Conservation (phyloP, 352 stramenopile species). For the Phytophthora aleatoria region DNA sequence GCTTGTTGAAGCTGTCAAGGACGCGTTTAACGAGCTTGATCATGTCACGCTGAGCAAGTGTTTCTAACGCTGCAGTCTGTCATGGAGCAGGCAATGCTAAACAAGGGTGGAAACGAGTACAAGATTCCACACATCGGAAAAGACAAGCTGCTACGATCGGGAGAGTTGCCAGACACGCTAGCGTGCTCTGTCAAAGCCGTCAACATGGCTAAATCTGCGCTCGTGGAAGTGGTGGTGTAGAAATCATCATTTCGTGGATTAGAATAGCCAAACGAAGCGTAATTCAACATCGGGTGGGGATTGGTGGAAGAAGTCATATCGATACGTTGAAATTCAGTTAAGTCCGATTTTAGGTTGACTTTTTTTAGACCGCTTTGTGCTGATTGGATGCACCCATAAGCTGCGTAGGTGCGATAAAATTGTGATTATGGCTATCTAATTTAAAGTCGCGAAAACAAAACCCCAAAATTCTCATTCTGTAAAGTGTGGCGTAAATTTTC, state of each 20-base stretch:
- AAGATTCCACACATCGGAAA: background rate
- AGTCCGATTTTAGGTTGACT: background rate
- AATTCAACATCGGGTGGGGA: background rate
- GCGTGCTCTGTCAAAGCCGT: background rate
- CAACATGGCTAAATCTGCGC: background rate
- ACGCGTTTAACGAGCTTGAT: background rate
- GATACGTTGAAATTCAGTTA: background rate
- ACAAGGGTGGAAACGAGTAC: background rate
- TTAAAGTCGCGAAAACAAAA: too few species aligned
- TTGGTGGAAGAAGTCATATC: background rate
- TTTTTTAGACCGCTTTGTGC: background rate
- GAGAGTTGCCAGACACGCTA: background rate
- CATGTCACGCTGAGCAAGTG: background rate
- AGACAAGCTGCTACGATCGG: background rate
- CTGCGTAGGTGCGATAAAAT: too few species aligned
- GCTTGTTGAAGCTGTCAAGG: background rate
- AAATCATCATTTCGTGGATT: background rate
- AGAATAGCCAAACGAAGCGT: background rate
- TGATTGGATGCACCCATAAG: background rate
- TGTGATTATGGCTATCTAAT: too few species aligned
- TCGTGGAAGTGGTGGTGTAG: background rate
- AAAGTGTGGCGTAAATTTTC: too few species aligned
- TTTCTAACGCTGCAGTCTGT: background rate
- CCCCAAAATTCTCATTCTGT: too few species aligned
- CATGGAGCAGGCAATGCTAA: background rate